Percentiles rank a stretch among this genome's conserved stretches.
These are phyloP conservation scores for Cordyceps tenuipes DNA, from an alignment of 2,329 filamentous ascomycete species.

Conservation along the genomic window DNA sequence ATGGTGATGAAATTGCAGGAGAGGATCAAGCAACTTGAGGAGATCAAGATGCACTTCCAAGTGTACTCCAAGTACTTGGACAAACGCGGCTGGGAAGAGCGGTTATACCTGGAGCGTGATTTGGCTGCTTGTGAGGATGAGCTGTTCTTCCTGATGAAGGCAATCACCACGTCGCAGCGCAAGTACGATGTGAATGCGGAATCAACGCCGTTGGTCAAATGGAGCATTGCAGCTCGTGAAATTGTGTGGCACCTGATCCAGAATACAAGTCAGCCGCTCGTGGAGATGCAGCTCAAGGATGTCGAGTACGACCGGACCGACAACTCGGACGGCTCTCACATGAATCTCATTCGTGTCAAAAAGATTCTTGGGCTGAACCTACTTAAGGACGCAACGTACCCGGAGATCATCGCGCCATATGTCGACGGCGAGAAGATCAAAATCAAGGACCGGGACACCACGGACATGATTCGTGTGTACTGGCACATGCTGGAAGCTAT, in stretches of 20 bases:
- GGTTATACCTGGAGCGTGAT: conserved; percentile 81
- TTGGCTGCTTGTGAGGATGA: conserved; percentile 88
- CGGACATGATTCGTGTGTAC: conserved; percentile 85
- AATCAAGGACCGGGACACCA: conserved; percentile 37
- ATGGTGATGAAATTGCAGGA: conserved; percentile 89
- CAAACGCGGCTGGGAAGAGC: conserved; percentile 83
- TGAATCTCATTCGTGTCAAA: conserved; percentile 83
- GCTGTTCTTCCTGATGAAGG: conserved; percentile 99
- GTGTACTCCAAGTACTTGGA: conserved; percentile 83
- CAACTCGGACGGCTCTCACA: conserved; percentile 93
- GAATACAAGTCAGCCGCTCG: conserved; percentile 76
- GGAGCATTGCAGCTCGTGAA: conserved; percentile 89
- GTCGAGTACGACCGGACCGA: conserved; percentile 92
- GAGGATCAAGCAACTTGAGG: conserved; percentile 84
- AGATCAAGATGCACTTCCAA: conserved; percentile 95
- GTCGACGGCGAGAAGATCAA: conserved; percentile 54
- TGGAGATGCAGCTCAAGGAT: conserved; percentile 86
- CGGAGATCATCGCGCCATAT: conserved; percentile 91
- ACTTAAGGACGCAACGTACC: conserved; percentile 83
- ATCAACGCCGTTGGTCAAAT: conserved; percentile 73
- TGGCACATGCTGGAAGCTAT: conserved; percentile 99
- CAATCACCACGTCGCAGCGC: conserved; percentile 91
- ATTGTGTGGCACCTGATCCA: conserved; percentile 96
- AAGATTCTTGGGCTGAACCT: conserved; percentile 85
- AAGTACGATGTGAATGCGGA: conserved; percentile 66